A percentile compares a stretch with the other conserved stretches of the same genome.
phyloP scores from a whole-genome alignment of 2,329 filamentous ascomycete genomes.

The Colletotrichum tropicicola region DNA sequence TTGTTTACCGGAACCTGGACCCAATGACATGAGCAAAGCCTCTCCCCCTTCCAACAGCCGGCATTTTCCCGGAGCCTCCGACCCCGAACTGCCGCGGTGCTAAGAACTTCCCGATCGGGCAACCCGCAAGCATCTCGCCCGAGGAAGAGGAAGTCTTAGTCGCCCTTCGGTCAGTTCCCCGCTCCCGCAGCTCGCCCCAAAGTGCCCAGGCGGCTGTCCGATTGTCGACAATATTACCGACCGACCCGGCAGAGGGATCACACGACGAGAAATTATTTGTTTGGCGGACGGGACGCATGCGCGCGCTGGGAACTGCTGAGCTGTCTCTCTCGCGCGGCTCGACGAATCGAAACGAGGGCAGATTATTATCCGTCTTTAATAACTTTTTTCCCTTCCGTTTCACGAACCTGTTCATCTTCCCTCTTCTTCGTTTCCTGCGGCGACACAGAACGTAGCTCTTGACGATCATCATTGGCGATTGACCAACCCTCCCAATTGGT shows the following conservation, averaged over 20 bases:
- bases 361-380: slow-evolving; percentile 1
- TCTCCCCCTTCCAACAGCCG: neutral
- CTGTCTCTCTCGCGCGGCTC: too few species aligned
- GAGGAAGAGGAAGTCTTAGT: neutral
- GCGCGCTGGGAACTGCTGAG: neutral
- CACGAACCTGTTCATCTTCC: neutral
- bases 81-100: neutral
- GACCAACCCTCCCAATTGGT: neutral
- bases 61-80: neutral
- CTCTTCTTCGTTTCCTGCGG: neutral
- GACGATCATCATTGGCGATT: neutral
- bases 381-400: neutral
- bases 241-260: neutral
- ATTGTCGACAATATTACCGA: slow-evolving; percentile 1
- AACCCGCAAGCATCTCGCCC: neutral
- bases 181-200: neutral
- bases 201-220: neutral
- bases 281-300: neutral
- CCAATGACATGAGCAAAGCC: too few species aligned
- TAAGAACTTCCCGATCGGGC: neutral
- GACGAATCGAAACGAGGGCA: neutral
- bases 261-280: neutral
- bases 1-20: neutral
- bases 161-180: slow-evolving; percentile 16
- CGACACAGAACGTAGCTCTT: neutral